Evolutionary conservation across 169 alveolate species (phyloP).

Genomic region (Babesia ovis): DNA sequence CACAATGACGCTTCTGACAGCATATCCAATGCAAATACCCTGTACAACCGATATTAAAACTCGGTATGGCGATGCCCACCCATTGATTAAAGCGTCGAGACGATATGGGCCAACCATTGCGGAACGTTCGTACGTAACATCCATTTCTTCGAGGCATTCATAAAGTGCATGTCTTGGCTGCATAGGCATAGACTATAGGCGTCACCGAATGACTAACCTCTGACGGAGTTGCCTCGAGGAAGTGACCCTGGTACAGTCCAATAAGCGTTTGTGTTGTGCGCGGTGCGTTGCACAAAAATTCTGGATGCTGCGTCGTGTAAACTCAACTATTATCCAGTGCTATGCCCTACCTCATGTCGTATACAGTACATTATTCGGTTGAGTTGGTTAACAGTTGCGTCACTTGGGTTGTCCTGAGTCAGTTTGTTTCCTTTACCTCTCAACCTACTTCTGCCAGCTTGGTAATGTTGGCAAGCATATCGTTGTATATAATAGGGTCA

Average conservation of each 20-base stretch:
- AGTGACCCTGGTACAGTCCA: constrained; percentile 57
- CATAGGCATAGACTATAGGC: neutral
- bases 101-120: constrained; percentile 32
- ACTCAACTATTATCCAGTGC: too few species aligned
- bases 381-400: constrained; percentile 37
- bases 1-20: constrained; percentile 53
- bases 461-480: constrained; percentile 8
- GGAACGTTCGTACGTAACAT: neutral
- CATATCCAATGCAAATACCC: constrained; percentile 30
- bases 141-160: constrained; percentile 35
- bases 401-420: constrained; percentile 39
- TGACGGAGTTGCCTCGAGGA: constrained; percentile 1
- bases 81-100: constrained; percentile 32
- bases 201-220: neutral
- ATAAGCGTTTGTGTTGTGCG: constrained; percentile 16
- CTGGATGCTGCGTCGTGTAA: constrained; percentile 23
- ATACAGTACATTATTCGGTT: constrained; percentile 60
- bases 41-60: neutral
- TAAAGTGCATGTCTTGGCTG: constrained; percentile 18
- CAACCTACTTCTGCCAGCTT: constrained; percentile 8
- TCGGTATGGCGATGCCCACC: constrained; percentile 16
- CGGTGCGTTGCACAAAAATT: constrained; percentile 4
- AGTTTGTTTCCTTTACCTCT: too few species aligned
- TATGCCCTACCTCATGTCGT: constrained; percentile 33
- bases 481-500: constrained; percentile 1